Evolutionary conservation across 2,329 filamentous ascomycete genomes (phyloP).

Genomic region (Moelleriella libera): DNA sequence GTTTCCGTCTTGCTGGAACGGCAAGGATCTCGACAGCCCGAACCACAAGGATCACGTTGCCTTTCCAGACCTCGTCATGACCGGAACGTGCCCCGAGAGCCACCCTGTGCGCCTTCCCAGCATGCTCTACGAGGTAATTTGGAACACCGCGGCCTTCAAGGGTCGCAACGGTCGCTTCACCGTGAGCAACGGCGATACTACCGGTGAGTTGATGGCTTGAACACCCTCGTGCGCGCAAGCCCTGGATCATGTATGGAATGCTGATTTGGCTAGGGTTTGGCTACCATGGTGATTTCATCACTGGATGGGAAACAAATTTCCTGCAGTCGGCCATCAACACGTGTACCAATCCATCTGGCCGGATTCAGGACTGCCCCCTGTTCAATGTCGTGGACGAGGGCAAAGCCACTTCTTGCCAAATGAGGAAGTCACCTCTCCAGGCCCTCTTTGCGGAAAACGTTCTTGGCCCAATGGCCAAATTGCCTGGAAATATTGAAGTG

Average conservation of each 20-base stretch:
- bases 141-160: conserved; percentile 53
- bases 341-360: conserved; percentile 59
- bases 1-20: conserved; percentile 84
- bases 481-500: conserved; percentile 48
- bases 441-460: conserved; percentile 45
- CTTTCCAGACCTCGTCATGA: conserved; percentile 65
- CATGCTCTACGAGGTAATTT: conserved; percentile 80
- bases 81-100: conserved; percentile 58
- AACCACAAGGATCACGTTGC: conserved; percentile 56
- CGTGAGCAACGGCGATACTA: conserved; percentile 63
- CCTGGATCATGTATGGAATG: neutral
- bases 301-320: conserved; percentile 58
- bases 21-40: conserved; percentile 38
- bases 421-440: conserved; percentile 38
- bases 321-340: conserved; percentile 58
- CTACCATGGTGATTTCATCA: conserved; percentile 70
- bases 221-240: neutral
- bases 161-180: conserved; percentile 55
- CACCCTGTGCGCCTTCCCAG: conserved; percentile 56
- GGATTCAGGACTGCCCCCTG: conserved; percentile 58
- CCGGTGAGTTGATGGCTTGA: conserved; percentile 32
- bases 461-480: conserved; percentile 33
- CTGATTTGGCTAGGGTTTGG: conserved; percentile 41
- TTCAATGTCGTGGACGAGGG: conserved; percentile 56
- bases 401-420: conserved; percentile 43